Conservation (phyloP, 495 filamentous ascomycete species). For the Aspergillus incahuasiensis region DNA sequence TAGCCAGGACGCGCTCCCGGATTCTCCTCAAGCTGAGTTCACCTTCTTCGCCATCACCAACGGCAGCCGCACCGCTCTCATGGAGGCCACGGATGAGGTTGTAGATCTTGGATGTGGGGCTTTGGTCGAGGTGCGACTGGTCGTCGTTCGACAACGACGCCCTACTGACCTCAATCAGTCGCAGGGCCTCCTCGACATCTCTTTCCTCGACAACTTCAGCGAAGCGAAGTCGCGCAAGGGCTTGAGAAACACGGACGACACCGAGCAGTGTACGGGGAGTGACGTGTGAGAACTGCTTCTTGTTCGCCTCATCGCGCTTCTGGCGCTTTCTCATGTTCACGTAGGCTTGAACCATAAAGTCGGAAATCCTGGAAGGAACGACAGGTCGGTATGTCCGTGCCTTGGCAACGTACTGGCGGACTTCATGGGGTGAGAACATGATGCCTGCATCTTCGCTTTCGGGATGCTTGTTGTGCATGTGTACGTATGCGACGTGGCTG, state of each 20-base stretch:
- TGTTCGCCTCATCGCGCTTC: slow-evolving; percentile 79
- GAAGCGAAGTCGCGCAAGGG: slow-evolving; percentile 90
- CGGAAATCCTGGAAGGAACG: slow-evolving; percentile 76
- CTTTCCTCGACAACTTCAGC: slow-evolving; percentile 75
- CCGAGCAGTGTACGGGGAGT: slow-evolving; percentile 90
- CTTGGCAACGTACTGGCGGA: slow-evolving; percentile 91
- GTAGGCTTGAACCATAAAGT: slow-evolving; percentile 96
- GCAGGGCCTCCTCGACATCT: slow-evolving; percentile 91
- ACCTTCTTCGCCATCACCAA: slow-evolving; percentile 62
- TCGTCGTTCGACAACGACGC: slow-evolving; percentile 72
- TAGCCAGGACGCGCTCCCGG: slow-evolving; percentile 83
- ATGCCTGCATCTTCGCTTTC: slow-evolving; percentile 63
- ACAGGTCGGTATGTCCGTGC: slow-evolving; percentile 82
- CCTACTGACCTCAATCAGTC: slow-evolving; percentile 88
- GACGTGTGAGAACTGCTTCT: slow-evolving; percentile 87
- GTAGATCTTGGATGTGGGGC: slow-evolving; percentile 85
- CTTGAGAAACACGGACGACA: slow-evolving; percentile 88
- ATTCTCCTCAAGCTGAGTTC: slow-evolving; percentile 84
- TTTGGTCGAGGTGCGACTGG: slow-evolving; percentile 59
- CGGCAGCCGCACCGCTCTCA: slow-evolving; percentile 74
- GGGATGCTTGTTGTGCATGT: slow-evolving; percentile 94
- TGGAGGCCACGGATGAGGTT: slow-evolving; percentile 81
- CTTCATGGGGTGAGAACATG: slow-evolving; percentile 83
- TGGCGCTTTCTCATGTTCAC: slow-evolving; percentile 85
- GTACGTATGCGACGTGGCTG: slow-evolving; percentile 90